Evolutionary conservation across 192 early-diverging fungal species (phyloP), one percentile per base, ranked within the genome.

Genomic region (Entrophospora sp.): DNA sequence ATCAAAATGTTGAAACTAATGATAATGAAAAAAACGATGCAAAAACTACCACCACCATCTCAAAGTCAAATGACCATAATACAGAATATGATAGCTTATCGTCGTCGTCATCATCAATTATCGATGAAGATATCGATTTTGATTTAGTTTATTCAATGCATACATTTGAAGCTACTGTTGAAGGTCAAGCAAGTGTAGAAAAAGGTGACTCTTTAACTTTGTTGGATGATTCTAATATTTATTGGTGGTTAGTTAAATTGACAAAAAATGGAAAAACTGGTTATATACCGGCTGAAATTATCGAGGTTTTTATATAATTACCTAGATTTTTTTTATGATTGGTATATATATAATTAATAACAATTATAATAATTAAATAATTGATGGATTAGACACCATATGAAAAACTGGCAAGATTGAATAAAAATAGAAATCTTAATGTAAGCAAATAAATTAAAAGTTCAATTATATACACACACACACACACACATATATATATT

Each of bases 271-370:
- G 71, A 1, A 77, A 85, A 70, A 84, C 91, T 70, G 91, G 91
- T 14, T 93, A 93, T 69, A 89, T 93, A 58, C 91, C 91, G 18
- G 91, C 91, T 6, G 91, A 93, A 65, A 91, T 91, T 64, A 85
- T 92, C 31, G 90, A 92, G 73, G 85, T 87, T 73, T n/a, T n/a
- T n/a, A 25, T 31, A 24, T 1, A n/a, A n/a, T n/a, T n/a, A n/a
- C n/a, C n/a, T n/a, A n/a, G n/a, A n/a, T n/a, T n/a, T n/a, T n/a
- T n/a, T n/a, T n/a, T n/a, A n/a, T n/a, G n/a, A n/a, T n/a, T n/a
- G n/a, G n/a, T n/a, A n/a, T n/a, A n/a, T n/a, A n/a, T n/a, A n/a
- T n/a, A n/a, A n/a, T n/a, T n/a, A n/a, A n/a, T n/a, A n/a, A n/a
- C n/a, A n/a, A n/a, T n/a, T n/a, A n/a, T n/a, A n/a, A n/a, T n/a